Base-by-base conservation (phyloP, 192 early-diverging fungal genomes). In the Umbelopsis sp. region DNA sequence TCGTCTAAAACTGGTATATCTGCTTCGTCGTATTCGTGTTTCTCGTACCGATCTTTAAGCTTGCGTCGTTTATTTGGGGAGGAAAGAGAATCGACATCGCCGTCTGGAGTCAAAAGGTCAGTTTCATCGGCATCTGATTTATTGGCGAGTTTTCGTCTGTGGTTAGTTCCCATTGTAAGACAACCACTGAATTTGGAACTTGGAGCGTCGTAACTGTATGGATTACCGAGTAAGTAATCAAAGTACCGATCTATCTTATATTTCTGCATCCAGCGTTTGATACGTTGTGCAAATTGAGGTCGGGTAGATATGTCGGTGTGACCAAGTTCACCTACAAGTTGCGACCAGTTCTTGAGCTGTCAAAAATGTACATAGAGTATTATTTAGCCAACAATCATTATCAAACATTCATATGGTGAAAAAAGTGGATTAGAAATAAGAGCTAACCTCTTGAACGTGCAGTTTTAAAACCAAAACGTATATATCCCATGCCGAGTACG, bases 211-310 rank as follows among this genome's bases (percentile, higher is more conserved):
- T 75, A 80, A 25, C 72, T 66, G 45, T 69, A 80, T 0, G 52
- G 67, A 34, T 73, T 80, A 10, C 79, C 79, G 0, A 80, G 56
- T 11, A 80, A 59, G 62, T 80, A 80, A 45, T 80, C 79, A 70
- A 80, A 80, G 41, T 80, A 80, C 10, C 72, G 75, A 31, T 80
- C 79, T 22, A 80, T 80, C 17, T 80, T 80, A 49, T 80, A 80
- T 45, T 76, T 76, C 32, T 76, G 74, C 79, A 80, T 80, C 79
- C 79, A 80, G 24, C 79, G 67, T n/a, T 80, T 80, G 11, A 80
- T 74, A 21, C 79, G 66, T 36, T 80, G 79, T 2, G 79, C 79
- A 73, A 80, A 80, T 22, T 80, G 79, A 1, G 79, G 79, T 9
- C 79, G 65, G 1, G 73, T 71, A 2, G 72, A 34, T 45, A 76